Evolutionary conservation across 305 asterid species (phyloP), one percentile per base, ranked within the genome.

Genomic region (Rubia balearica): DNA sequence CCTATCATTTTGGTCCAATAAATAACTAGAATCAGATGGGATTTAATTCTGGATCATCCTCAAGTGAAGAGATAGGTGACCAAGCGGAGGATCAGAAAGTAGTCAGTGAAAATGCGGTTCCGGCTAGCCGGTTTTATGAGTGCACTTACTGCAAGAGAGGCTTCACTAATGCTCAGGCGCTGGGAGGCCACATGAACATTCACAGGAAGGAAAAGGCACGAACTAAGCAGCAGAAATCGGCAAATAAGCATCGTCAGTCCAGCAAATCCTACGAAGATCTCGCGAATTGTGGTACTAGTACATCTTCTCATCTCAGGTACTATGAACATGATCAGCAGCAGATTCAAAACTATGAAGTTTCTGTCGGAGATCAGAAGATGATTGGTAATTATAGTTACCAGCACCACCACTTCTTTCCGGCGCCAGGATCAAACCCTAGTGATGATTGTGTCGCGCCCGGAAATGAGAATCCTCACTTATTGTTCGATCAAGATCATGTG

Each of bases 141-240:
- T 65, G 69, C 55, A 42, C 46, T 14, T 65, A n/a, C 19, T 65
- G 69, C 69, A 65, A 65, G 55, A 65, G 69, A 65, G 69, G 69
- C 9, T 65, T 65, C 55, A 65, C 51, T 19, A 65, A 41, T 19
- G 69, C 69, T 65, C 69, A 65, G 36, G 69, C 69, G 7, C 45
- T 65, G 55, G 69, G 69, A 40, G 69, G 69, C 17, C 69, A 65
- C 13, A 65, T 65, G 55, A 65, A 65, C 9, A 65, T 65, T 41
- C 69, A 65, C 24, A 41, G 69, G 24, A 65, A 65, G 46, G 69
- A 65, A 10, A 65, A 42, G 55, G 69, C 55, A 7, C 45, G 41
- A 14, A 55, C 55, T 63, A 63, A 63, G 68, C 4, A 7, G 68
- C 49, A 38, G 68, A 63, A 63, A 17, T 42, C 49, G 10, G 49